Percentiles rank a stretch among this genome's conserved stretches.
Evolutionary conservation across 179 eudicot species (phyloP).

Genomic region (Gypsophila paniculata): DNA sequence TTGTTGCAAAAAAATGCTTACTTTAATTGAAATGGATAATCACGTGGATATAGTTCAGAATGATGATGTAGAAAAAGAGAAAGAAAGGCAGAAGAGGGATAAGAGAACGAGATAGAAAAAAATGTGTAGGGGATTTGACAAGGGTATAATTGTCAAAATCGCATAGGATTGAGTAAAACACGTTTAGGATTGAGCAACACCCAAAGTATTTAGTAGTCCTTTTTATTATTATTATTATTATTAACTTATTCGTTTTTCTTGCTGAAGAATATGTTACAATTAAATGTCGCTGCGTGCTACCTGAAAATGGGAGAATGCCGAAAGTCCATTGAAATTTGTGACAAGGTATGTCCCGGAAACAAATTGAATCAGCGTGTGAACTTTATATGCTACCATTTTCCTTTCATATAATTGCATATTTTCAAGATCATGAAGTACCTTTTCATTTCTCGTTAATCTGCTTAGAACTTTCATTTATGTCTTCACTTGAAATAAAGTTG

Average conservation of each 20-base stretch:
- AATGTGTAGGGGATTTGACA: too few species aligned
- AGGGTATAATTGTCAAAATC: too few species aligned
- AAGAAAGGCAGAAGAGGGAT: too few species aligned
- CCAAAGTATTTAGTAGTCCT: constrained; percentile 6
- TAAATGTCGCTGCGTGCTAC: constrained; percentile 94
- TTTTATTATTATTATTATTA: background rate
- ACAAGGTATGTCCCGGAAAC: constrained; percentile 50
- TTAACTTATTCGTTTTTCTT: constrained; percentile 6
- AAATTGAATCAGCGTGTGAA: background rate
- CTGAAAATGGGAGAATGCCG: constrained; percentile 88
- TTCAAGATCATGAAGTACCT: background rate
- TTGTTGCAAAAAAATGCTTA: too few species aligned
- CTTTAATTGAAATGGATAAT: too few species aligned
- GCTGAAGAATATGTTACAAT: constrained; percentile 62
- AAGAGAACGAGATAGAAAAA: too few species aligned
- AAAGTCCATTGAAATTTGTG: constrained; percentile 87
- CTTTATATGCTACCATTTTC: background rate
- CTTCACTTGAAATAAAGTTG: background rate
- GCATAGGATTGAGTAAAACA: too few species aligned
- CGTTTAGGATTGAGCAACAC: too few species aligned
- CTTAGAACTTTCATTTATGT: background rate
- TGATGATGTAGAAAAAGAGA: too few species aligned
- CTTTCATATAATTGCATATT: background rate
- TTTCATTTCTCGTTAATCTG: background rate
- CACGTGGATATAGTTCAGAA: too few species aligned